Base-by-base conservation (phyloP, 306 rosid species). In the Prunus armeniaca region DNA sequence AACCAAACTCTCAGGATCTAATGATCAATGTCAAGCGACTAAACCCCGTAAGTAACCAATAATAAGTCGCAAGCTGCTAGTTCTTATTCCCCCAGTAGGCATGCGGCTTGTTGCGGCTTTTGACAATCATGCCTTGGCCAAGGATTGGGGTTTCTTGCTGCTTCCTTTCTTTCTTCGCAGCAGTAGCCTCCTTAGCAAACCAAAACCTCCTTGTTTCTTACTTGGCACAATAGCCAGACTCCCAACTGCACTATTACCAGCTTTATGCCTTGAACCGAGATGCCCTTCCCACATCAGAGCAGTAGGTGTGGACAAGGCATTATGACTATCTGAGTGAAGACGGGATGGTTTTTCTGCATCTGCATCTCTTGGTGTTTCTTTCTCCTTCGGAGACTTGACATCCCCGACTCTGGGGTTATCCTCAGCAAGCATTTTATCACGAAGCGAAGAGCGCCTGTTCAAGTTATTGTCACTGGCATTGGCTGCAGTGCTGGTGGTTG, bases 391-490 rank as follows among this genome's bases (percentile, higher is more conserved):
- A 54, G 85, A 67, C 49, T 45, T 61, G 27, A 71, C 63, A 17
- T 41, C 63, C 13, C 71, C 24, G 56, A 82, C 84, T 38, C 78
- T 81, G 19, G 70, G 73, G 27, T 81, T 88, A 66, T 90, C 89
- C 85, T 92, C 97, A 4, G 91, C 90, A 77, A 66, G 82, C 93
- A 92, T 84, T 65, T 73, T 88, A 74, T 77, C 86, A 15, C 79
- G 93, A 0, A 92, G 78, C 38, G 96, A 88, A 64, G 88, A 65
- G 61, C 92, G 80, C 81, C 84, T 87, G 70, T 34, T 80, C 78
- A 81, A n/a, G 63, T 87, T 84, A 73, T 70, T 78, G 34, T 80
- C 84, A 45, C 78, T 66, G 55, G 84, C 52, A 55, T 77, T 81
- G 76, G 78, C 75, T 46, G 79, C 62, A 47, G 79, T 2, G 20